These are phyloP conservation scores for Blastomyces parvus DNA, from an alignment of 2,329 filamentous ascomycete genomes.

Conservation along the genomic window DNA sequence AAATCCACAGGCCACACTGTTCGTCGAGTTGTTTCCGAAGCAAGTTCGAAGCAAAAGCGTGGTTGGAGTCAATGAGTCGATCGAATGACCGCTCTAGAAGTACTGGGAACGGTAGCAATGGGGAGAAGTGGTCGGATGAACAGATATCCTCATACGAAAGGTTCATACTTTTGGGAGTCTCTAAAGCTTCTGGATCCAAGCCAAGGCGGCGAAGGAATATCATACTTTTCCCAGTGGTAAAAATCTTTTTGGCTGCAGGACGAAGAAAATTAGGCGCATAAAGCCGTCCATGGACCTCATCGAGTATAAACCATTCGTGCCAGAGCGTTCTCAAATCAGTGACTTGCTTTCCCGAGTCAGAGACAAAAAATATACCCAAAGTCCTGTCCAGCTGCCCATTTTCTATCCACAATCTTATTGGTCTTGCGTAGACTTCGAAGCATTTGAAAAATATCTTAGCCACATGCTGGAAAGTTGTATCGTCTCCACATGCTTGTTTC, in stretches of 20 bases:
- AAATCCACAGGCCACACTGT: conserved; percentile 56
- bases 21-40: conserved; percentile 59
- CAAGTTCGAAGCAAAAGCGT: conserved; percentile 57
- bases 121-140: conserved; percentile 31
- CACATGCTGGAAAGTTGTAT: conserved; percentile 52
- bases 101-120: conserved; percentile 45
- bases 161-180: conserved; percentile 29
- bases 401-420: conserved; percentile 77
- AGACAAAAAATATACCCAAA: conserved; percentile 68
- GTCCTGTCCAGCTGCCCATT: conserved; percentile 57
- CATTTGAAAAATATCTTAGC: conserved; percentile 67
- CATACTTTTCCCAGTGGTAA: conserved; percentile 80
- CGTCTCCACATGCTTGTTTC: conserved; percentile 60
- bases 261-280: conserved; percentile 68
- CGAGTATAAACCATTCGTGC: conserved; percentile 63
- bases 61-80: conserved; percentile 66
- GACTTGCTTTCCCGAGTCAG: conserved; percentile 45
- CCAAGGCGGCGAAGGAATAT: conserved; percentile 67
- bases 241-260: conserved; percentile 60
- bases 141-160: conserved; percentile 24
- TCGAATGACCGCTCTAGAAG: conserved; percentile 63
- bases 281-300: conserved; percentile 46
- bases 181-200: conserved; percentile 29
- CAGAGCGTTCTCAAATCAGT: conserved; percentile 59
- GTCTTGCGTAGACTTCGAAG: conserved; percentile 70